These are phyloP conservation scores for Penicillium silybi DNA, from an alignment of 495 filamentous ascomycete species.

Conservation along the genomic window DNA sequence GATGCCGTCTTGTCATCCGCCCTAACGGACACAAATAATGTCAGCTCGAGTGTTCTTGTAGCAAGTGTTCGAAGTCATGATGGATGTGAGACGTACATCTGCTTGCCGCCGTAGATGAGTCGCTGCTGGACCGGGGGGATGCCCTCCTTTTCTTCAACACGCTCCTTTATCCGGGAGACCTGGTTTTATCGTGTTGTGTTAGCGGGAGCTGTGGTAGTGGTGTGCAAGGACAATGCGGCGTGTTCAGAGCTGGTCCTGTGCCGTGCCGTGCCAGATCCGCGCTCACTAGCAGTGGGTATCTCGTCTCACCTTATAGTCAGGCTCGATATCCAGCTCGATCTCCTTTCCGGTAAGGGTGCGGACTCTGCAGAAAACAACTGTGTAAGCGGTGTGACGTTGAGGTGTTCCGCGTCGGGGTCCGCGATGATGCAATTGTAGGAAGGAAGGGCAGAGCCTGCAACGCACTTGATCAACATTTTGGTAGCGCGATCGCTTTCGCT, in stretches of 20 bases:
- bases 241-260: not conserved
- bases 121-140: constrained; percentile 97
- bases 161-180: constrained; percentile 95
- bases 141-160: constrained; percentile 97
- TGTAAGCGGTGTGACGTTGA: constrained; percentile 12
- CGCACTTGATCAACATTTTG: constrained; percentile 51
- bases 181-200: constrained; percentile 26
- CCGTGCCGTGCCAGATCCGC: not conserved
- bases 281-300: not conserved
- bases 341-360: constrained; percentile 97
- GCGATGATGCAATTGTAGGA: constrained; percentile 22
- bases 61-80: not conserved
- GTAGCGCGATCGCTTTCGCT: not conserved
- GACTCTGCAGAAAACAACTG: constrained; percentile 57
- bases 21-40: constrained; percentile 47
- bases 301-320: constrained; percentile 73
- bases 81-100: constrained; percentile 64
- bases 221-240: not conserved
- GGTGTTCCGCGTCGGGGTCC: constrained; percentile 1
- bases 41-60: not conserved
- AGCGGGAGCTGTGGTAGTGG: not conserved
- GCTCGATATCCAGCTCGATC: constrained; percentile 96
- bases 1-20: constrained; percentile 82
- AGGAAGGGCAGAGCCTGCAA: not conserved
- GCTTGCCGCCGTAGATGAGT: constrained; percentile 93